A percentile compares a stretch with the other conserved stretches of the same genome.
Evolutionary conservation across 176 grass and related monocot species (phyloP).

Genomic region (Eleusine coracana): DNA sequence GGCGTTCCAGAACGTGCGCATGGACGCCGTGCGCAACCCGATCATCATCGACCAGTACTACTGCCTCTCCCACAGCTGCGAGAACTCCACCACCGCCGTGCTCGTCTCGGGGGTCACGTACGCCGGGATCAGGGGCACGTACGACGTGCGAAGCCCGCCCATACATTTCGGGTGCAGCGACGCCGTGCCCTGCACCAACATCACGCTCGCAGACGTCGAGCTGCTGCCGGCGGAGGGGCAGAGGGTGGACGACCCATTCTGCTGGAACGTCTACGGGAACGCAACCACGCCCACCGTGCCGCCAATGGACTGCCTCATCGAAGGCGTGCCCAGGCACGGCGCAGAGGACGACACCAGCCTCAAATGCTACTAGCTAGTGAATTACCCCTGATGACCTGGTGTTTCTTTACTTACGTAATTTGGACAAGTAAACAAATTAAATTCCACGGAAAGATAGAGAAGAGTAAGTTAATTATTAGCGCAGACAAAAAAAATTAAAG

Average conservation of each 20-base stretch:
- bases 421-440: neutral
- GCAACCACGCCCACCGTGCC: constrained; percentile 62
- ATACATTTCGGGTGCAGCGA: constrained; percentile 96
- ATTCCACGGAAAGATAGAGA: neutral
- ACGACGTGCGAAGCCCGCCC: constrained; percentile 70
- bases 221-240: constrained; percentile 58
- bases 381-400: too few species aligned
- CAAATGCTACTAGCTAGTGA: constrained; percentile 41
- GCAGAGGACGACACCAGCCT: constrained; percentile 29
- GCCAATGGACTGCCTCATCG: constrained; percentile 63
- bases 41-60: constrained; percentile 99
- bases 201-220: constrained; percentile 80
- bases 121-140: constrained; percentile 76
- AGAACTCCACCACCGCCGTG: constrained; percentile 75
- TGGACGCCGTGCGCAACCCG: constrained; percentile 93
- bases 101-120: constrained; percentile 72
- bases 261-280: constrained; percentile 85
- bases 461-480: constrained; percentile 15
- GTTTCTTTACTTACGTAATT: neutral
- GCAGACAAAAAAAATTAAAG: constrained; percentile 31
- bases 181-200: constrained; percentile 88
- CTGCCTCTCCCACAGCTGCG: constrained; percentile 75
- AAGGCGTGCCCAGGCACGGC: constrained; percentile 49
- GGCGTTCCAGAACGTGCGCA: constrained; percentile 72
- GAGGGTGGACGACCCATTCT: constrained; percentile 61